Evolutionary conservation across 352 stramenopile species (phyloP), one percentile per base, ranked within the genome.

Genomic region (Elongisporangium anandrum): DNA sequence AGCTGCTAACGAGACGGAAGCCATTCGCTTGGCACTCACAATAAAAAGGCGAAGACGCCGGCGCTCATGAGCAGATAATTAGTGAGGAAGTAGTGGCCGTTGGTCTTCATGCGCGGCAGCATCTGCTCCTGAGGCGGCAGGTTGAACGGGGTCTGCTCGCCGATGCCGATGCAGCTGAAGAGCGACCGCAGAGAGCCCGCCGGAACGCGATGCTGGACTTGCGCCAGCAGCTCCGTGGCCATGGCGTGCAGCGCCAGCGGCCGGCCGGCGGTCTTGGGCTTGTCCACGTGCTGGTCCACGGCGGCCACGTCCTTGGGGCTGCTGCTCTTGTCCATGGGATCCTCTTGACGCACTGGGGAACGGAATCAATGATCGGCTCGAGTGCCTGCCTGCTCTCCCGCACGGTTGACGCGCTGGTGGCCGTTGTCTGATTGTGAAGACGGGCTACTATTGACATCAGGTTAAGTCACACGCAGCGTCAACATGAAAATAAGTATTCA

Each of bases 41-140:
- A 60, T 24, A 87, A 57, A 61, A 88, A 88, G 60, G 72, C 78
- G 60, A 90, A 87, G 52, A 88, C 64, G 21, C 69, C 64, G 54
- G 70, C 70, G 20, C 75, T 78, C 50, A 84, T 57, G 26, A 90
- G 66, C 56, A 92, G 20, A 54, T 92, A 92, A 64, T 92, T 92
- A 65, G 77, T 82, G 58, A 90, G 58, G 54, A 89, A 92, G 63
- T 77, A 92, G 63, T 75, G 74, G 57, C 67, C 68, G 73, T 92
- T 92, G 24, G 69, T 79, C 60, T 77, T 79, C 60, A 92, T 71
- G n/a, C 80, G 80, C 63, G 57, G 29, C 45, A 81, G 22, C 55
- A 79, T 73, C 52, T 81, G 71, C 17, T 71, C 63, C 58, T 81
- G 70, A 21, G 70, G 64, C 12, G 80, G 80, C 55, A 88, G 12